Evolutionary conservation across 108 stramenopile species (phyloP), one percentile per base, ranked within the genome.

Genomic region (Skeletonema tropicum): DNA sequence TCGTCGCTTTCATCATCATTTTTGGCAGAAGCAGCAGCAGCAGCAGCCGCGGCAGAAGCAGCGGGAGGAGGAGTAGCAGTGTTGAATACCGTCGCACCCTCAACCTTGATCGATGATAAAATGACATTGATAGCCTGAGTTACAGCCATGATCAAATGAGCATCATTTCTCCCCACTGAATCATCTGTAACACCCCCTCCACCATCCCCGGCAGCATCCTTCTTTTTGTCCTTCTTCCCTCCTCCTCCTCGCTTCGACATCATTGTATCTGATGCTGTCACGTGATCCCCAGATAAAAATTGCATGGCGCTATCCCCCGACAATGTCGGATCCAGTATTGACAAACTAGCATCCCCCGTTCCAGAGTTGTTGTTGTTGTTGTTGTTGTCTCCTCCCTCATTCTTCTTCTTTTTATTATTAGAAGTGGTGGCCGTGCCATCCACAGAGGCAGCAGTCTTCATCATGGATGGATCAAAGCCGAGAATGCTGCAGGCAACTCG

Each of bases 61-160:
- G 60, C 15, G 7, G 7, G 29, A 15, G 59, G 31, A 60, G 59
- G 6, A 60, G 59, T 15, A 6, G 59, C 7, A 61, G 60, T 29
- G 35, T 30, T 61, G 42, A 45, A 45, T 45, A 45, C 42, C 0
- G 42, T 45, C 42, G 15, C 15, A 45, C 15, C 42, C 42, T 11
- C 42, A 45, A 15, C 29, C 60, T 62, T 61, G 32, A 69, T 58
- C 25, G 49, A 66, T 10, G 70, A 35, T 49, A 80, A 64, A 23
- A 80, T 52, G 30, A 74, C 63, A 36, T 80, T 80, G 63, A 80
- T 66, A 12, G 73, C 68, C 31, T 80, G 79, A 3, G 79, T 80
- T 9, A 64, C 39, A 1, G 79, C 73, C 79, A 80, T 74, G 57
- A 80, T 55, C 3, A 80, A 45, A 21, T 80, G 79, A 6, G 68